Base-by-base conservation (phyloP, 345 rosid species). In the Populus davidiana region DNA sequence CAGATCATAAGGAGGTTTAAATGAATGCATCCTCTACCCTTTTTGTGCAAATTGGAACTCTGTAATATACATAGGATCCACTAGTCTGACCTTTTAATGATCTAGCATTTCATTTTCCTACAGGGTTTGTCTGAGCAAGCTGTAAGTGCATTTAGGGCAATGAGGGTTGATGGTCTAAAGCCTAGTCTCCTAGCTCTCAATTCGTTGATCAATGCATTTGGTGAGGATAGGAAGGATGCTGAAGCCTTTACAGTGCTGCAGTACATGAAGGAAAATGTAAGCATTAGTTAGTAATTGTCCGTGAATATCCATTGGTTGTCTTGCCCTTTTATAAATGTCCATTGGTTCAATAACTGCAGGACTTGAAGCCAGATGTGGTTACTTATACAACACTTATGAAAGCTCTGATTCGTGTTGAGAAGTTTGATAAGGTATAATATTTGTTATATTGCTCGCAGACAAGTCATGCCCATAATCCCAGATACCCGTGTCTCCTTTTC, bases 121-220 rank as follows among this genome's bases (percentile, higher is more conserved):
- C 89, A 96, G 99, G 99, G 99, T 82, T 85, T 96, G 80, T 92
- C 99, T 33, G 99, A 93, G 80, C 85, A 88, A 75, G 99, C 99
- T 61, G 81, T 93, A 73, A 91, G 92, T 86, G 94, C 97, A 74
- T 93, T 92, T 83, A 88, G 87, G 87, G 79, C 87, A 75, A 96
- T 96, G 99, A 88, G 89, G 84, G 83, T 86, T 21, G 99, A 96
- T 84, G 98, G 97, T 82, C 84, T 93, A 78, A 91, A 83, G 83
- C 98, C 96, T 18, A 90, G 97, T 85, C 80, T 90, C 39, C 82
- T 96, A 31, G 97, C 97, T 79, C 96, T 96, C 70, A 96, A 96
- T 81, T 93, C 98, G 6, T 86, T 96, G 75, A 90, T 93, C 80
- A 93, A 96, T 84, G 99, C 99, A 47, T 96, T 93, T 88, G 96